A percentile compares a stretch with the other conserved stretches of the same genome.
Conservation (phyloP, 352 stramenopile species). For the Phytophthora citrophthora region DNA sequence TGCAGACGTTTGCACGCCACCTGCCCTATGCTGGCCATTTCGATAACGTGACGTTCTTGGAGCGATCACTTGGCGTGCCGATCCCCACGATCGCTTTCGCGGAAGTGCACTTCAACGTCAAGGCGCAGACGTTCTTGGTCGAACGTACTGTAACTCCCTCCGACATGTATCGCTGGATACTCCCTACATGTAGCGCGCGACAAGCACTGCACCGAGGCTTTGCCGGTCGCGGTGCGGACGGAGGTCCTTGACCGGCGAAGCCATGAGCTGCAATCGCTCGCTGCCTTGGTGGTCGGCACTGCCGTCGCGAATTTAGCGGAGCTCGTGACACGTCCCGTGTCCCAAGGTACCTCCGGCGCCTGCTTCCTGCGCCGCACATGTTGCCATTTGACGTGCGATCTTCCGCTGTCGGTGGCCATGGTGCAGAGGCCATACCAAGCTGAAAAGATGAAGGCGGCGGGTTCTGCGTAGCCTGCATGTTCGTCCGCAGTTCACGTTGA, state of each 20-base stretch:
- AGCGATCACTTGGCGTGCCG: background rate
- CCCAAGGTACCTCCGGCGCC: conserved; percentile 28
- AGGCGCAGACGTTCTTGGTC: background rate
- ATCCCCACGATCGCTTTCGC: background rate
- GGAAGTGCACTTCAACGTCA: conserved; percentile 25
- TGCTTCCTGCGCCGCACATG: conserved; percentile 13
- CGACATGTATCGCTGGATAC: background rate
- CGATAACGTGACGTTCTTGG: conserved; percentile 12
- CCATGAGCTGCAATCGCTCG: conserved; percentile 1
- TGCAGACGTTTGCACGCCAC: conserved; percentile 12
- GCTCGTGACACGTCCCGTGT: conserved; percentile 28
- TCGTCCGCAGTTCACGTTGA: background rate
- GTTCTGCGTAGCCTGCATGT: background rate
- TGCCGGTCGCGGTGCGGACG: background rate
- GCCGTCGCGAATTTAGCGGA: background rate
- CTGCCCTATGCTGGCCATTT: conserved; percentile 17
- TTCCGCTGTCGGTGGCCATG: conserved; percentile 11
- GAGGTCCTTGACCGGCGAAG: conserved; percentile 3
- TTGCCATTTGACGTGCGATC: conserved; percentile 14
- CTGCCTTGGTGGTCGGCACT: conserved; percentile 27
- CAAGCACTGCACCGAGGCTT: conserved; percentile 7
- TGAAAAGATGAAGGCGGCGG: too few relatives aligned
- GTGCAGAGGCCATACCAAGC: background rate
- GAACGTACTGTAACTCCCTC: background rate
- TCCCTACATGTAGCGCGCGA: background rate